Base-by-base conservation (phyloP, 768 basidiomycete species). In the Leccinum rimulosum region DNA sequence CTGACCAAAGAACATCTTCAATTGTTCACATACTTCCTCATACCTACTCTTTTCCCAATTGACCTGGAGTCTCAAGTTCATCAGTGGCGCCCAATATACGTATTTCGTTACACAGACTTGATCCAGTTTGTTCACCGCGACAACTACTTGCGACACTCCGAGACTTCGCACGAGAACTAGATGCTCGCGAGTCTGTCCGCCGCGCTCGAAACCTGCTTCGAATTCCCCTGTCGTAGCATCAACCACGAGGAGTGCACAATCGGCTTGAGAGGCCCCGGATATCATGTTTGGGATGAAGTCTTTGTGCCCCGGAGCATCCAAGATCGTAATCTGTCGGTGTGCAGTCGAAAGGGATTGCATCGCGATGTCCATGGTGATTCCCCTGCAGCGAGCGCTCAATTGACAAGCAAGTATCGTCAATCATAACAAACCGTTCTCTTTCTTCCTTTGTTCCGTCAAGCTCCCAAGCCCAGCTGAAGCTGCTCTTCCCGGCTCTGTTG, bases 261-360 rank as follows among this genome's bases (percentile, higher is more conserved):
- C 97, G 0, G 96, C 97, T 73, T 98, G 97, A 2, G 95, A 87
- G 7, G 97, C 96, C 1, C 97, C 97, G 0, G 95, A 98, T 54
- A 99, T 99, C 96, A 98, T 98, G 70, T 98, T 98, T 1, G 97
- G 97, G 62, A 99, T 90, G 66, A 98, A 98, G 69, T 99, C 97
- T 64, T 87, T 89, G 74, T 99, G 97, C 0, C 97, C 97, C 0
- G 97, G 97, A 0, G 96, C 96, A 67, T 99, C 97, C 31, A 99
- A 83, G n/a, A 99, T 84, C 2, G 94, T 97, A 64, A 98, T 86
- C 62, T 86, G 82, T 52, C 90, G 82, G 62, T 88, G 81, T 0
- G 84, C 76, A 0, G 95, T 98, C 6, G 81, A 72, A 59, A 93
- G 78, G 48, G 86, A 84, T 67, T 95, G 89, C 54, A 88, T 80